These are phyloP conservation scores for Bremia lactucae DNA, from an alignment of 352 stramenopile species.

Conservation along the genomic window DNA sequence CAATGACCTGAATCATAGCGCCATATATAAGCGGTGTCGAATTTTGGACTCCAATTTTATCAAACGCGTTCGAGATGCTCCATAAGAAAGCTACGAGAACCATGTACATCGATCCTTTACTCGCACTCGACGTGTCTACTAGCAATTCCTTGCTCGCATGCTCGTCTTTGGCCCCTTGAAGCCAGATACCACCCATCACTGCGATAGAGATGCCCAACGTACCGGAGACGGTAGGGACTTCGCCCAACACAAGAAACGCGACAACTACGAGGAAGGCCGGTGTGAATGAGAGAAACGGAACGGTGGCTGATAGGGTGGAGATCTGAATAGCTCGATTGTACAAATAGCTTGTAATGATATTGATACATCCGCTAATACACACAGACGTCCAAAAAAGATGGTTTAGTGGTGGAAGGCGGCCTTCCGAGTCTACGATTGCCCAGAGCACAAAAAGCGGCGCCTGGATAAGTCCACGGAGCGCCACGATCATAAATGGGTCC, in stretches of 20 bases:
- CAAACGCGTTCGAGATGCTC: slow-evolving; percentile 76
- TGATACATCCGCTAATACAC: slow-evolving; percentile 60
- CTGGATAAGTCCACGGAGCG: slow-evolving; percentile 54
- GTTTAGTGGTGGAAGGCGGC: slow-evolving; percentile 48
- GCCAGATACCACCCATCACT: slow-evolving; percentile 62
- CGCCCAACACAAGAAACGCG: slow-evolving; percentile 60
- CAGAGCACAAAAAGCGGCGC: slow-evolving; percentile 60
- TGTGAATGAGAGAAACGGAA: slow-evolving; percentile 77
- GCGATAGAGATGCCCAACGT: slow-evolving; percentile 58
- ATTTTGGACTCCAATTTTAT: slow-evolving; percentile 80
- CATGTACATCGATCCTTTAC: slow-evolving; percentile 76
- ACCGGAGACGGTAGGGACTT: slow-evolving; percentile 55
- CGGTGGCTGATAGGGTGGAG: slow-evolving; percentile 61
- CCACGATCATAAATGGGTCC: slow-evolving; percentile 72
- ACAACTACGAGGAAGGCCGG: slow-evolving; percentile 67
- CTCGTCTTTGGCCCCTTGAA: slow-evolving; percentile 45
- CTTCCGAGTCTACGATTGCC: slow-evolving; percentile 45
- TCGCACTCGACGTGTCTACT: slow-evolving; percentile 40
- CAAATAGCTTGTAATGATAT: slow-evolving; percentile 75
- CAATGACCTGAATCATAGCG: slow-evolving; percentile 60
- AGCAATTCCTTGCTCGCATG: slow-evolving; percentile 35
- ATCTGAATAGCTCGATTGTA: slow-evolving; percentile 81
- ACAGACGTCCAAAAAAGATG: slow-evolving; percentile 75
- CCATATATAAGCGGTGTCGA: slow-evolving; percentile 63
- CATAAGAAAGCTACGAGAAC: slow-evolving; percentile 72